Percentiles rank a stretch among this genome's conserved stretches.
phyloP scores from a whole-genome alignment of 192 early-diverging fungal species.

The Coemansia sp. region DNA sequence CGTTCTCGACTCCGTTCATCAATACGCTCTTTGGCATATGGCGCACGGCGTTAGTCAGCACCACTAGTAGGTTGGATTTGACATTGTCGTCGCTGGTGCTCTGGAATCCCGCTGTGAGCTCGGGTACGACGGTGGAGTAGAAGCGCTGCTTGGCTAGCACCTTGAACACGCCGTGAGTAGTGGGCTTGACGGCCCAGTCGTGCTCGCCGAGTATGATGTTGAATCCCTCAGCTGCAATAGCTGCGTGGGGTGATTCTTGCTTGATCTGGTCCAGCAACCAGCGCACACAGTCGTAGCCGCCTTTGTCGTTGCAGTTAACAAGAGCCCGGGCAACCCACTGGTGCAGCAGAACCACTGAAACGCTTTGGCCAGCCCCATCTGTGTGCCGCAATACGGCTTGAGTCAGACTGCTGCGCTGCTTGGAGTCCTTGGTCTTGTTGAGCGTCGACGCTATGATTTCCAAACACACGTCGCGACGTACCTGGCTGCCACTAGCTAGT shows the following conservation, averaged over 20 bases:
- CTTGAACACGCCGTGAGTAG: slow-evolving; percentile 51
- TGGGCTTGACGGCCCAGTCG: slow-evolving; percentile 66
- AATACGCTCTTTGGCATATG: slow-evolving; percentile 83
- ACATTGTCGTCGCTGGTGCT: slow-evolving; percentile 35
- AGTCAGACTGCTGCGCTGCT: slow-evolving; percentile 30
- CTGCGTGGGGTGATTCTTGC: slow-evolving; percentile 3
- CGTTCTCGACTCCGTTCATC: slow-evolving; percentile 68
- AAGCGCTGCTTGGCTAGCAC: slow-evolving; percentile 83
- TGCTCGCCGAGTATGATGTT: slow-evolving; percentile 74
- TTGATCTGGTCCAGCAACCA: slow-evolving; percentile 36
- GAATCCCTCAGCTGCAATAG: slow-evolving; percentile 64
- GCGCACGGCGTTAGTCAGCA: slow-evolving; percentile 76
- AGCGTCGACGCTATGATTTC: slow-evolving; percentile 61
- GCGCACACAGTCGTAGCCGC: slow-evolving; percentile 35
- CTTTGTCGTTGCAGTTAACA: slow-evolving; percentile 40
- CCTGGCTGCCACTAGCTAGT: slow-evolving; percentile 35
- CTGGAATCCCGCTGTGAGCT: slow-evolving; percentile 59
- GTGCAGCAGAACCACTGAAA: slow-evolving; percentile 15
- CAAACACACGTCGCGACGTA: slow-evolving; percentile 56
- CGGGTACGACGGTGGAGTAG: slow-evolving; percentile 74
- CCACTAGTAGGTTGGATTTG: slow-evolving; percentile 74
- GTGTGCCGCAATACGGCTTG: slow-evolving; percentile 14
- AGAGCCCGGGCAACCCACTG: slow-evolving; percentile 48
- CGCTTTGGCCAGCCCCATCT: not conserved
- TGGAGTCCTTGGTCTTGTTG: slow-evolving; percentile 61